Evolutionary conservation across 2,329 filamentous ascomycete species (phyloP), one percentile per base, ranked within the genome.

Genomic region (Hawksworthiomyces lignivorus): DNA sequence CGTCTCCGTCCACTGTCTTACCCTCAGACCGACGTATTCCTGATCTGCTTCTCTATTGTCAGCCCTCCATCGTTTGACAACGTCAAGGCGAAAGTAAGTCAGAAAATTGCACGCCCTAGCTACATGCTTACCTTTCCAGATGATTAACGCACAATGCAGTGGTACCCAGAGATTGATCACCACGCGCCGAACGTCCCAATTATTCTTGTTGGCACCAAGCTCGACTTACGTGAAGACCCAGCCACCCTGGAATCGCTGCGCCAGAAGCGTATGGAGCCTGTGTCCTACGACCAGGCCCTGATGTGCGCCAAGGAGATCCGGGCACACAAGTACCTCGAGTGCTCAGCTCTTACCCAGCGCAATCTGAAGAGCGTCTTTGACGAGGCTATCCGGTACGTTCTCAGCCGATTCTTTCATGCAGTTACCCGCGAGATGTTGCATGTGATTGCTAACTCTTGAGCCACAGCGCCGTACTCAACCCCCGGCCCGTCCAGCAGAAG

Each of bases 361-460:
- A 96, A 96, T 64, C 67, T 98, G 55, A 98, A 98, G 81, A 94
- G 87, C 57, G 92, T 98, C 36, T 98, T 98, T 60, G 92, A 98
- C 60, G 90, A 96, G 68, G 92, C 92, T 26, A 98, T 98, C 60
- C 83, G 92, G 92, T 97, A 69, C 29, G 7, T 4, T n/a, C 10
- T n/a, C n/a, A n/a, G n/a, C n/a, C n/a, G n/a, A n/a, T n/a, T n/a
- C n/a, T n/a, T n/a, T n/a, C n/a, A n/a, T n/a, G n/a, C n/a, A n/a
- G n/a, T n/a, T n/a, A n/a, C n/a, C n/a, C n/a, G n/a, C n/a, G n/a
- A n/a, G n/a, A n/a, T n/a, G n/a, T 19, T 12, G 14, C 4, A 15
- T 29, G 28, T 41, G 53, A 56, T 43, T 57, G 52, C 50, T 49
- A 51, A 43, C 45, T 43, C 57, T 45, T 17, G 11, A 4, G 32